Base-by-base conservation (phyloP, 768 basidiomycete genomes). In the Phlebiopsis gigantea region DNA sequence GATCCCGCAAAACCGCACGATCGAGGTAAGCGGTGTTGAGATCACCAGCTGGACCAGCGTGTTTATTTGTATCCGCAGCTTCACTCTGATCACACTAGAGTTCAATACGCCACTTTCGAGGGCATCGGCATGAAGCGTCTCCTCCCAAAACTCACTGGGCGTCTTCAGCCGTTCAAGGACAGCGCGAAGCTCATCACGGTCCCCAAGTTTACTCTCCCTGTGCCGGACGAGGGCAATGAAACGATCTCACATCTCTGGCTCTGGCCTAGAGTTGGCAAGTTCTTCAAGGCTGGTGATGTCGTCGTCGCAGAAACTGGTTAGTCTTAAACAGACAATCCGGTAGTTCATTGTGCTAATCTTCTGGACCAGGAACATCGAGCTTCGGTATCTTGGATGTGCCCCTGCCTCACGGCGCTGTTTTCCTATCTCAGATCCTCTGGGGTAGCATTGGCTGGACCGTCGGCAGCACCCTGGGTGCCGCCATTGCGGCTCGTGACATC, bases 371-470 rank as follows among this genome's bases (percentile, higher is more conserved):
- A 4, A 94, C 92, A 0, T 83, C 90, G 12, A 86, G 77, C 59
- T 97, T 96, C 67, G 95, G 94, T 45, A 80, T 96, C 46, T 68
- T 93, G 41, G 90, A 91, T 58, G 79, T 92, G 28, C 83, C 85
- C 1, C 72, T 96, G 10, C 95, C 95, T 0, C 76, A 81, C n/a
- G 77, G 82, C 45, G 73, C 84, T 0, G 69, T 83, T 4, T 82
- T 87, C 56, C 58, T 92, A 39, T 82, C 78, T 58, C 92, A 94
- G 71, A 83, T 96, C 50, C 72, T 97, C 5, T 97, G 90, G 86
- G 94, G 95, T 49, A 87, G 87, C 57, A 97, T 98, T 62, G 95
- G 95, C 0, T 97, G 88, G 87, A 83, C 87, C 17, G 83, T 88
- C 41, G 90, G 91, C 74, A 81, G 81, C 45, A 79, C 81, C 17